Percentiles rank a stretch among this genome's conserved stretches.
Evolutionary conservation across 805 yeast species (phyloP).

Genomic region (Schwanniomyces sp.): DNA sequence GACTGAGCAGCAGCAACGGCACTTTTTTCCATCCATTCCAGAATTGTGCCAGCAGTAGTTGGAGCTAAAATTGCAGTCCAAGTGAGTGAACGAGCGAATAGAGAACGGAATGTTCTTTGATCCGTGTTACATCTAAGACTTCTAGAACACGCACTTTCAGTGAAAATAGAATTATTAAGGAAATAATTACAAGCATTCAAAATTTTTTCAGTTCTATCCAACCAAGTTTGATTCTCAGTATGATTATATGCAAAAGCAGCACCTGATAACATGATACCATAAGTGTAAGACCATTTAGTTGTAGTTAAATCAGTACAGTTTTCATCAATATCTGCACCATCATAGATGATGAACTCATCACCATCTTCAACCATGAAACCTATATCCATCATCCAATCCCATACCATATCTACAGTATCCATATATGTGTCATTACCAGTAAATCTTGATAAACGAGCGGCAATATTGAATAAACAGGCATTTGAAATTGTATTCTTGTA

Average conservation of each 20-base stretch:
- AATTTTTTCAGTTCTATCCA: constrained; percentile 33
- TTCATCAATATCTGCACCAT: constrained; percentile 55
- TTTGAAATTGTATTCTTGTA: constrained; percentile 91
- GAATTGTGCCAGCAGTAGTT: constrained; percentile 40
- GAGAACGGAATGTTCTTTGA: constrained; percentile 74
- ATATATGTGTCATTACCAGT: constrained; percentile 72
- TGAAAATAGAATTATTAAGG: constrained; percentile 51
- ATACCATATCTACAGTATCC: constrained; percentile 71
- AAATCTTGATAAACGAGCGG: constrained; percentile 83
- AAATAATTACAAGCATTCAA: constrained; percentile 39
- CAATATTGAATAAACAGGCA: constrained; percentile 84
- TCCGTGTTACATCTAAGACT: constrained; percentile 58
- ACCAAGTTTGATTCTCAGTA: constrained; percentile 51
- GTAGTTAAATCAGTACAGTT: constrained; percentile 52
- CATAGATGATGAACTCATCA: constrained; percentile 40
- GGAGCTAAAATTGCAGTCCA: constrained; percentile 58
- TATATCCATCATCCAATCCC: constrained; percentile 72
- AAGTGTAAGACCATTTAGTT: constrained; percentile 68
- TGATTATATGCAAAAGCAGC: constrained; percentile 67
- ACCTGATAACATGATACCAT: constrained; percentile 67
- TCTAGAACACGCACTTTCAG: constrained; percentile 57
- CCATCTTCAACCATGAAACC: constrained; percentile 22
- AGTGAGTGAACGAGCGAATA: constrained; percentile 64
- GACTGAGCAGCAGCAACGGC: constrained; percentile 75
- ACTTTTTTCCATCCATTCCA: constrained; percentile 42